A percentile compares a stretch with the other conserved stretches of the same genome.
phyloP scores from a whole-genome alignment of 768 basidiomycete genomes.

The Tylopilus rubrobrunneus region DNA sequence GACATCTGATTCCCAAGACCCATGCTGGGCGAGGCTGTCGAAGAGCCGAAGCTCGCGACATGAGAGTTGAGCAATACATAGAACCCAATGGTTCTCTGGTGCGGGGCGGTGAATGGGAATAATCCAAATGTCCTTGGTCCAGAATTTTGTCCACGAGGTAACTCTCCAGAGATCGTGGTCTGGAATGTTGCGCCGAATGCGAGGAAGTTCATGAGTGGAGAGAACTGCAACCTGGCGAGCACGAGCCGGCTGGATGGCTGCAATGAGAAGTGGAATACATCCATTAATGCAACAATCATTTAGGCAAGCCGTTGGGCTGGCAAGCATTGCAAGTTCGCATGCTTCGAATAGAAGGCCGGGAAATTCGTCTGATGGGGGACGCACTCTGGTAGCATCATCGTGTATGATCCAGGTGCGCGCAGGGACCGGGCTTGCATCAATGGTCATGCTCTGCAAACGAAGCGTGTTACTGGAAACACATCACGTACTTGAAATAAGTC shows the following conservation, averaged over 20 bases:
- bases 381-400: not conserved
- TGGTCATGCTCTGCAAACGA: no score
- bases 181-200: not conserved
- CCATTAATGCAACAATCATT: constrained; percentile 19
- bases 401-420: not conserved
- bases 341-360: constrained; percentile 4
- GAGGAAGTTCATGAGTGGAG: constrained; percentile 9
- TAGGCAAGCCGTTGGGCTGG: not conserved
- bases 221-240: not conserved
- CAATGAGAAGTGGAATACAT: constrained; percentile 8
- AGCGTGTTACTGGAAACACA: no score
- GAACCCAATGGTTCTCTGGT: constrained; percentile 31
- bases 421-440: not conserved
- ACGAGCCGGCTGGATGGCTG: not conserved
- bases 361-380: not conserved
- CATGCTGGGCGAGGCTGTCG: constrained; percentile 7
- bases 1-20: no score
- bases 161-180: constrained; percentile 20
- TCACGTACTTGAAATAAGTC: no score
- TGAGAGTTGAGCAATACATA: constrained; percentile 17
- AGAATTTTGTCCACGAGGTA: not conserved
- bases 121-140: constrained; percentile 28
- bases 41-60: constrained; percentile 9
- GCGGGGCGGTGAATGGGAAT: constrained; percentile 33
- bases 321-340: constrained; percentile 5